Conservation (phyloP, 2,329 filamentous ascomycete species). For the Alternaria metachromatica region DNA sequence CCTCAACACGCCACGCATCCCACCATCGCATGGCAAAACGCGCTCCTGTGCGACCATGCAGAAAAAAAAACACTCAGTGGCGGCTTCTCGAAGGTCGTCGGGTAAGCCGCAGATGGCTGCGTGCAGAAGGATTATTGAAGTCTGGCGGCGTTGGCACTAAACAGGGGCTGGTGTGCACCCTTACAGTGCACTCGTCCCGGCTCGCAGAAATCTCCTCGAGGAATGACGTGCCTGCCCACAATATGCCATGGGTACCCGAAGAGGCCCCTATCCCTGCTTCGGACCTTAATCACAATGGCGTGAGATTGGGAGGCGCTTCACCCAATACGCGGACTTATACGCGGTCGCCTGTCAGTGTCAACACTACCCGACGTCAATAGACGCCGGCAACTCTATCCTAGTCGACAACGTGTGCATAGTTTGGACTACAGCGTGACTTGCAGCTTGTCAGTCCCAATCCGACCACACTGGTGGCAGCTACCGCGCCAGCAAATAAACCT, state of each 20-base stretch:
- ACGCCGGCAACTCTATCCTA: constrained; percentile 20
- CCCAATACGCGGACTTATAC: constrained; percentile 20
- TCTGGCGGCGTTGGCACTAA: constrained; percentile 28
- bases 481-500: constrained; percentile 10
- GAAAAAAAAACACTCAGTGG: constrained; percentile 29
- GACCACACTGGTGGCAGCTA: constrained; percentile 12
- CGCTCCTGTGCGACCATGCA: constrained; percentile 20
- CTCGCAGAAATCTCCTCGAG: constrained; percentile 35
- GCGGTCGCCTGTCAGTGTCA: constrained; percentile 32
- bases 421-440: constrained; percentile 13
- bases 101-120: constrained; percentile 19
- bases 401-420: background rate
- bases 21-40: constrained; percentile 7
- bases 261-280: constrained; percentile 19
- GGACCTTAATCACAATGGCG: constrained; percentile 12
- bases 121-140: constrained; percentile 24
- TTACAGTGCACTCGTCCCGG: constrained; percentile 20
- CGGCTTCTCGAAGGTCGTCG: constrained; percentile 39
- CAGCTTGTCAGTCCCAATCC: constrained; percentile 25
- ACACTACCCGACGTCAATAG: constrained; percentile 26
- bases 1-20: constrained; percentile 1
- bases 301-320: constrained; percentile 13
- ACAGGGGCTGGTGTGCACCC: constrained; percentile 14
- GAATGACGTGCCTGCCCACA: constrained; percentile 37
- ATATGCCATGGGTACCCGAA: constrained; percentile 22